These are phyloP conservation scores for Beta vulgaris DNA, from an alignment of 148 eudicot genomes.

Conservation along the genomic window DNA sequence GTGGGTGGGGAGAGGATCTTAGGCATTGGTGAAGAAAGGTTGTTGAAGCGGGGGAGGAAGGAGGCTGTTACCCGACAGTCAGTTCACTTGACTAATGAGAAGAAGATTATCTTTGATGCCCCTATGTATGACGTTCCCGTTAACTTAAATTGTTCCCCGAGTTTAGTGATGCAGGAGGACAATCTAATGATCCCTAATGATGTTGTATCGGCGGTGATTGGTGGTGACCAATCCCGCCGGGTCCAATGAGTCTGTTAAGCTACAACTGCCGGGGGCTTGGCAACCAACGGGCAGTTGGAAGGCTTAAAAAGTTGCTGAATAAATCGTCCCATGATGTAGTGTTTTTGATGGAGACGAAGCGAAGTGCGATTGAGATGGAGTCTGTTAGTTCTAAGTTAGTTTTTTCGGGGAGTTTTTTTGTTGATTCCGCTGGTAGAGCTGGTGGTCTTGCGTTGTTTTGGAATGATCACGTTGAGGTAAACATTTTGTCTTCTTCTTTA, in stretches of 20 bases:
- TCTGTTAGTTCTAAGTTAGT: not conserved
- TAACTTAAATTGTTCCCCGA: no score
- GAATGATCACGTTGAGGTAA: not conserved
- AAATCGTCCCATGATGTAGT: not conserved
- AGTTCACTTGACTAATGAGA: no score
- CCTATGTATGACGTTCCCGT: no score
- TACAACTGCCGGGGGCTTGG: conserved; percentile 2
- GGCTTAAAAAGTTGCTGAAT: not conserved
- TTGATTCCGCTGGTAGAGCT: not conserved
- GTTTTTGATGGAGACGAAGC: not conserved
- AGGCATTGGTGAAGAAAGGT: no score
- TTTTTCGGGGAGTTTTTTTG: not conserved
- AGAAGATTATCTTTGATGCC: no score
- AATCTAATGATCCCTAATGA: not conserved
- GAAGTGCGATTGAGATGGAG: not conserved
- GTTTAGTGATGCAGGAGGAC: not conserved
- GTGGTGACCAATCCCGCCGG: not conserved
- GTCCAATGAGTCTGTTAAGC: not conserved
- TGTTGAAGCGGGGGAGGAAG: no score
- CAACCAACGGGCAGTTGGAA: conserved; percentile 2
- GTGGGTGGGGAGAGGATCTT: no score
- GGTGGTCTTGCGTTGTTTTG: not conserved
- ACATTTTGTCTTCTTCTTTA: not conserved
- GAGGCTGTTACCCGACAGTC: no score
- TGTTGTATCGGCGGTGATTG: not conserved